phyloP scores from a whole-genome alignment of 176 grass and related monocot genomes.

The Tuctoria greenei region DNA sequence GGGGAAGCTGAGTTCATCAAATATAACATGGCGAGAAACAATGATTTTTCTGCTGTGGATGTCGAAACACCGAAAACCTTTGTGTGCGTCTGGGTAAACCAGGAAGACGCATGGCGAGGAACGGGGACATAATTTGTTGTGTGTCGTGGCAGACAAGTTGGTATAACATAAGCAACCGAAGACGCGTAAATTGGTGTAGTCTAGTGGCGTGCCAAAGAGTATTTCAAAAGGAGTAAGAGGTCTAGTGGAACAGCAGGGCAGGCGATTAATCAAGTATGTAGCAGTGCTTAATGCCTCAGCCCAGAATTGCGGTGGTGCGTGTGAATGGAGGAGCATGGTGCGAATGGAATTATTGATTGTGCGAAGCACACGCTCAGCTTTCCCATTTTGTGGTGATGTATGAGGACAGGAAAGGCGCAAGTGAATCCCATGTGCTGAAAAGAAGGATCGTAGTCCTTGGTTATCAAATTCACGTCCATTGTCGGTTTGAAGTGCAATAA shows the following conservation, averaged over 20 bases:
- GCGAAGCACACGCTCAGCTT: background rate
- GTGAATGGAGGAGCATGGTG: background rate
- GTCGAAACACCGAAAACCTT: background rate
- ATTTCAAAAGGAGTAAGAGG: background rate
- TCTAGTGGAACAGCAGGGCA: background rate
- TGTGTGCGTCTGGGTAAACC: background rate
- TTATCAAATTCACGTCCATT: background rate
- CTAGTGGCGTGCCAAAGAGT: background rate
- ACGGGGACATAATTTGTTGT: background rate
- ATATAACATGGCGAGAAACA: background rate
- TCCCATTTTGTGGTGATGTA: background rate
- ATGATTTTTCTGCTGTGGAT: fast-evolving
- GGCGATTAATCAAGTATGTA: background rate
- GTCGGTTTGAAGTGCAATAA: background rate
- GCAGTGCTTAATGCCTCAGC: background rate
- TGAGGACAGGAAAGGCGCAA: background rate
- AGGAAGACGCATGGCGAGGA: background rate
- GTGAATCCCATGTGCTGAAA: background rate
- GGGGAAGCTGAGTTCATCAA: background rate
- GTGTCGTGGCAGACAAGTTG: background rate
- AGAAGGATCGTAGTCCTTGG: background rate
- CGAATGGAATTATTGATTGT: background rate
- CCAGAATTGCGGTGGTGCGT: background rate
- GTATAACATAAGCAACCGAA: background rate
- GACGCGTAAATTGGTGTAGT: background rate